phyloP scores from a whole-genome alignment of 257 asterid genomes.

The Rubia yunnanensis region DNA sequence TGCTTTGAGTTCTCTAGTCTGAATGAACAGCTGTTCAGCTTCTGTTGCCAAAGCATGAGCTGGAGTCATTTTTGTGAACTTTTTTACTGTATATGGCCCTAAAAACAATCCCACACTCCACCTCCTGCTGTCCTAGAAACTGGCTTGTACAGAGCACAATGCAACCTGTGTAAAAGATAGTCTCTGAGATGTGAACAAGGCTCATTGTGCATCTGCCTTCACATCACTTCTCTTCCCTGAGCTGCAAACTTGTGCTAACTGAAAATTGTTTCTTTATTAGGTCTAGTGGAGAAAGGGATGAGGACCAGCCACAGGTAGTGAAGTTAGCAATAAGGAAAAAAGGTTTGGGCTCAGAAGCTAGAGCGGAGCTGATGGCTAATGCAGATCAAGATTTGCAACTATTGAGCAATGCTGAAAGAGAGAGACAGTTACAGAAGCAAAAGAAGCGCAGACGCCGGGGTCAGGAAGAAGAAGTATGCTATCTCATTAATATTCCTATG shows the following conservation, averaged over 20 bases:
- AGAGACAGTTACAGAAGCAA: conserved; percentile 70
- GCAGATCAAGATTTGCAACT: conserved; percentile 88
- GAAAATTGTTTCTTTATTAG: conserved; percentile 25
- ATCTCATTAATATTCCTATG: background rate
- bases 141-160: background rate
- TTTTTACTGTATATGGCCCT: background rate
- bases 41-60: background rate
- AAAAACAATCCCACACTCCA: background rate
- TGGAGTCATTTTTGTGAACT: background rate
- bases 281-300: conserved; percentile 35
- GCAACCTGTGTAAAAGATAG: background rate
- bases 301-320: conserved; percentile 60
- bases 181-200: background rate
- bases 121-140: background rate
- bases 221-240: background rate
- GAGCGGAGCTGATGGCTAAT: conserved; percentile 73
- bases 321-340: conserved; percentile 68
- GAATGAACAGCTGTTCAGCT: background rate
- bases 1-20: background rate
- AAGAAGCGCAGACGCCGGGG: conserved; percentile 89
- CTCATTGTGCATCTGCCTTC: background rate
- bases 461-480: conserved; percentile 80
- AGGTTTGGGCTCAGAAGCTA: conserved; percentile 89
- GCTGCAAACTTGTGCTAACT: background rate
- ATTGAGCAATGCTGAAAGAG: conserved; percentile 76